Percentiles rank a stretch among this genome's conserved stretches.
phyloP scores from a whole-genome alignment of 1,139 yeast genomes.

The Petasospora fabianii region DNA sequence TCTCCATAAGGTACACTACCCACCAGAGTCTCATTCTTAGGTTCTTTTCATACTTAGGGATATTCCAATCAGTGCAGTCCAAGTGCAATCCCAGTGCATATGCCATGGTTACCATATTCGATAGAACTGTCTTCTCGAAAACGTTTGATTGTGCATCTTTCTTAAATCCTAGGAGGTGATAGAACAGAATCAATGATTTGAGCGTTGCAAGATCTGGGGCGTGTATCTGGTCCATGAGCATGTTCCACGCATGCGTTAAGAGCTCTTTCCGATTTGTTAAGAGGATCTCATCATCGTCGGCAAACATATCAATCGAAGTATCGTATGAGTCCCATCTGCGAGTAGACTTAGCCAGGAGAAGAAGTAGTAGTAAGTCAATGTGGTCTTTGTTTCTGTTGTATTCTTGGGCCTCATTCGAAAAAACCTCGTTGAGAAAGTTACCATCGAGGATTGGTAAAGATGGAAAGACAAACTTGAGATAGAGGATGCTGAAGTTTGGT shows the following conservation, averaged over 20 bases:
- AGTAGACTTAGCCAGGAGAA: constrained; percentile 8
- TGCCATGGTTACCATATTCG: constrained; percentile 8
- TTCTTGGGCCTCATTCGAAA: constrained; percentile 13
- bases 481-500: constrained; percentile 11
- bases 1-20: constrained; percentile 14
- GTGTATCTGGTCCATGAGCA: constrained; percentile 9
- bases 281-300: constrained; percentile 7
- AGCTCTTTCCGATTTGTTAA: constrained; percentile 6
- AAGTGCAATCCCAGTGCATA: constrained; percentile 12
- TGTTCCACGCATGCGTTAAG: constrained; percentile 10
- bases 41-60: constrained; percentile 12
- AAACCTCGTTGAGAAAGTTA: constrained; percentile 10
- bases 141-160: constrained; percentile 14
- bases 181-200: constrained; percentile 11
- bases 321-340: constrained; percentile 14
- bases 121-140: constrained; percentile 10
- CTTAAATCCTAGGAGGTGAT: constrained; percentile 11
- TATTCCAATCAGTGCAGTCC: constrained; percentile 13
- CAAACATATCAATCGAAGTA: constrained; percentile 11
- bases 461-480: constrained; percentile 11
- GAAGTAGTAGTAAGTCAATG: constrained; percentile 4
- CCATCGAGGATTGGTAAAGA: constrained; percentile 13
- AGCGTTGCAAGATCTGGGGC: constrained; percentile 12
- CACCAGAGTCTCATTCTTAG: constrained; percentile 13
- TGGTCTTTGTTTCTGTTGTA: constrained; percentile 9